Evolutionary conservation across 768 basidiomycete genomes (phyloP), one percentile per base, ranked within the genome.

Genomic region (Pholiota molesta): DNA sequence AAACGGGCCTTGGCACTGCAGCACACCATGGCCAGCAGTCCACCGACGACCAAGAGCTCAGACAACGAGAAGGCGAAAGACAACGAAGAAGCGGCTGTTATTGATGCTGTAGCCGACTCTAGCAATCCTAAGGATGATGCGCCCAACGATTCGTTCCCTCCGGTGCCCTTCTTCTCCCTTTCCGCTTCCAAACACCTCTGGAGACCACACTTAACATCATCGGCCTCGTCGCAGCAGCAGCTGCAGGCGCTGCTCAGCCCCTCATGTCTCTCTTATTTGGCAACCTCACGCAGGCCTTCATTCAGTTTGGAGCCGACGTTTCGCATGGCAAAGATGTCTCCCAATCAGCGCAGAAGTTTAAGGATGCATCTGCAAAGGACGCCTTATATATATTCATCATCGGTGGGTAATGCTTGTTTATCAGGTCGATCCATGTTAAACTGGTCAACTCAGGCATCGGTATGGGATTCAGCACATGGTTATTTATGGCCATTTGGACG

Each of bases 191-290:
- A 14, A 97, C 92, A 0, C 81, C 67, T 26, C 77, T 82, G 23
- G 96, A 99, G 73, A 67, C 88, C 0, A 66, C 80, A 55, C 67
- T 95, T 26, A 81, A 97, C 73, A 66, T 80, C 23, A 79, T 97
- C 63, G 95, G 93, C 23, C 57, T 97, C 26, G 67, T 92, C 11
- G 82, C 85, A 7, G 92, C 95, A 0, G 83, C 81, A 17, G 88
- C 81, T 0, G 88, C 90, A 21, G 95, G 95, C 21, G 88, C 92
- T 23, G 86, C 94, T 26, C 92, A 91, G 87, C 90, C 90, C 5
- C 78, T 91, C 51, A 91, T 93, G 90, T 86, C 86, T 65, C 76
- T 97, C 57, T 81, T 97, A 35, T 97, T 97, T 72, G 95, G 94
- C 42, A 86, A 86, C 53, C 85, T 96, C 52, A 90, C 90, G 0